Conservation (phyloP, 148 eudicot genomes). For the Amaranthus hypochondriacus region DNA sequence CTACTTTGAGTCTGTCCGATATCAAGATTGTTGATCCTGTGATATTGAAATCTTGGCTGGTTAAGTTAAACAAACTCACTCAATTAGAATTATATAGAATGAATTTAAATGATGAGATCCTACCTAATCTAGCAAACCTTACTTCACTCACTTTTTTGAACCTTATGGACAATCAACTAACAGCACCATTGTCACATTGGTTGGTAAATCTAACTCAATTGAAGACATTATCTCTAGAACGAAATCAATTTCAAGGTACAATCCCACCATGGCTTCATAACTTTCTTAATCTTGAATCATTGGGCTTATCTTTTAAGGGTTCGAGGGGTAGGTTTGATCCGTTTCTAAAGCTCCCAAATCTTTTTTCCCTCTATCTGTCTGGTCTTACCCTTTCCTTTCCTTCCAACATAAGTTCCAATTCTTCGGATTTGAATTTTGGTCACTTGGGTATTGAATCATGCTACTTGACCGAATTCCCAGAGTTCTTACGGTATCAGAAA, state of each 20-base stretch:
- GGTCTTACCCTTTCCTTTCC: slow-evolving; percentile 12
- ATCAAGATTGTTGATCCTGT: background rate
- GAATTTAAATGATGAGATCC: background rate
- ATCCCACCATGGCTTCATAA: background rate
- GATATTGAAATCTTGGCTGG: background rate
- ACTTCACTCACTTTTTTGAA: background rate
- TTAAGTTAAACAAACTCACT: background rate
- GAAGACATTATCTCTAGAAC: fast-evolving
- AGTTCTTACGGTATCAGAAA: background rate
- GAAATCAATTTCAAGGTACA: background rate
- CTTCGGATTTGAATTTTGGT: background rate
- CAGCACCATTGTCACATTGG: background rate
- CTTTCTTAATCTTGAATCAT: background rate
- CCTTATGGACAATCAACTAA: background rate
- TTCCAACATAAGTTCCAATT: background rate
- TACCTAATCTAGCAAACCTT: background rate
- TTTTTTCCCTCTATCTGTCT: background rate
- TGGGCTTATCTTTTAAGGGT: background rate
- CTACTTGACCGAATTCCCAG: slow-evolving; percentile 16
- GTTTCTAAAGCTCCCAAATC: slow-evolving; percentile 10
- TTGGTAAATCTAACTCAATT: slow-evolving; percentile 6
- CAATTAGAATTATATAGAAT: background rate
- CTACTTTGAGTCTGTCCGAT: background rate
- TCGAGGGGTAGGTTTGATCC: background rate
- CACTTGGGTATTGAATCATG: background rate